Evolutionary conservation across 768 basidiomycete species (phyloP), one percentile per base, ranked within the genome.

Genomic region (Leucogyrophana mollusca): DNA sequence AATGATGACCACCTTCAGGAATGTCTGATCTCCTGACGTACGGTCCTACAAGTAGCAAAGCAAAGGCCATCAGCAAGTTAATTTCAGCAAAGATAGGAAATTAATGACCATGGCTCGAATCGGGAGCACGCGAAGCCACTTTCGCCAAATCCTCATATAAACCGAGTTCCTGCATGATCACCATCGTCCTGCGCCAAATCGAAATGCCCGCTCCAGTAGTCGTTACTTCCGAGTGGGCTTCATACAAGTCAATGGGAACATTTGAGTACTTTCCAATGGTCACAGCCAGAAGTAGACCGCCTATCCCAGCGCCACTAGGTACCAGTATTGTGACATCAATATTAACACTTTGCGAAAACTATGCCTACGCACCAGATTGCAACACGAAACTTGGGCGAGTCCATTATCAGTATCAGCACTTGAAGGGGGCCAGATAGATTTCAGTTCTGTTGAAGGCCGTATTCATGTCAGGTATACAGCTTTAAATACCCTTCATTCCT

Each of bases 171-270:
- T 69, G 58, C 50, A 80, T 52, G n/a, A 77, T 64, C 4, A 59
- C 61, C 72, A 73, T 74, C 7, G 76, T 76, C 32, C 74, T 61
- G 8, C 57, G 56, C 77, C 76, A 77, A 4, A 78, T 62, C 59
- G 71, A 35, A 62, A 76, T 35, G 58, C 78, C 73, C 4, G 68
- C 70, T 4, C 74, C 75, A 10, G 65, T 53, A 8, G 66, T 65
- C 8, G 67, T 65, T 21, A 76, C 64, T 21, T 67, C 65, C 2
- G 67, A 53, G 16, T 66, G 71, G 3, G 74, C 67, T 60, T 80
- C 79, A 49, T 79, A 80, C 4, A 79, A 49, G 46, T 73, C 62
- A 11, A 74, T 62, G 45, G 68, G 60, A 16, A 75, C 55, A 53
- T 68, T 51, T 4, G 62, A 50, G 43, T 62, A 64, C 42, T 58